These are phyloP conservation scores for Stemphylium vesicarium DNA, from an alignment of 2,329 filamentous ascomycete genomes.

Conservation along the genomic window DNA sequence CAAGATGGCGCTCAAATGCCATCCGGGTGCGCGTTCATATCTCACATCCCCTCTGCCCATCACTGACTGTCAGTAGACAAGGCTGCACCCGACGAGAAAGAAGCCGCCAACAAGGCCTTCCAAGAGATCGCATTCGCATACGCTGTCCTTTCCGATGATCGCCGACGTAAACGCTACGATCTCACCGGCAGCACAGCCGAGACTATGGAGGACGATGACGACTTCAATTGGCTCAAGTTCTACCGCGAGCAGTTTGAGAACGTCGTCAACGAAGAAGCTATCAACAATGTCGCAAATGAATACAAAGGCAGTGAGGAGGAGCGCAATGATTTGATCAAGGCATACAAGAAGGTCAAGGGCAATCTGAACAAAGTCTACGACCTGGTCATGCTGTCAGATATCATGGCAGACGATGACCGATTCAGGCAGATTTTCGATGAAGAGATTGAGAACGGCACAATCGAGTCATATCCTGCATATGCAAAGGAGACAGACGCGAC, in stretches of 20 bases:
- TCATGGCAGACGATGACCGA: constrained; percentile 81
- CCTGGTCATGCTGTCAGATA: constrained; percentile 83
- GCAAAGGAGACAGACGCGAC: constrained; percentile 63
- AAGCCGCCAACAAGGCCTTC: constrained; percentile 78
- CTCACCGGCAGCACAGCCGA: constrained; percentile 88
- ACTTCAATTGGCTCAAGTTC: constrained; percentile 89
- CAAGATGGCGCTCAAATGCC: constrained; percentile 84
- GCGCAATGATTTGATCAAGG: constrained; percentile 73
- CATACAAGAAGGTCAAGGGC: constrained; percentile 76
- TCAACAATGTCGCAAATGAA: constrained; percentile 74
- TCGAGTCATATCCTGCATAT: constrained; percentile 72
- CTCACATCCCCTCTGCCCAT: constrained; percentile 16
- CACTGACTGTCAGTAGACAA: constrained; percentile 67
- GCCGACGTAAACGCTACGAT: constrained; percentile 85
- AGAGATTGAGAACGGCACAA: constrained; percentile 74
- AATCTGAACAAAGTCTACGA: constrained; percentile 80
- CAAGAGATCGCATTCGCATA: constrained; percentile 94
- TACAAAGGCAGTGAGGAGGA: constrained; percentile 92
- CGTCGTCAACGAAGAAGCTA: constrained; percentile 74
- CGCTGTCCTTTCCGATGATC: constrained; percentile 84
- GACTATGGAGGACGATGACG: constrained; percentile 72
- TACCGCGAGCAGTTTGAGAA: constrained; percentile 85
- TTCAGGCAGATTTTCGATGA: constrained; percentile 82
- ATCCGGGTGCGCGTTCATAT: constrained; percentile 61
- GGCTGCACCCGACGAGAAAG: constrained; percentile 69